A percentile compares a stretch with the other conserved stretches of the same genome.
Conservation (phyloP, 371 early-diverging fungal genomes). For the Mucor velutinosus region DNA sequence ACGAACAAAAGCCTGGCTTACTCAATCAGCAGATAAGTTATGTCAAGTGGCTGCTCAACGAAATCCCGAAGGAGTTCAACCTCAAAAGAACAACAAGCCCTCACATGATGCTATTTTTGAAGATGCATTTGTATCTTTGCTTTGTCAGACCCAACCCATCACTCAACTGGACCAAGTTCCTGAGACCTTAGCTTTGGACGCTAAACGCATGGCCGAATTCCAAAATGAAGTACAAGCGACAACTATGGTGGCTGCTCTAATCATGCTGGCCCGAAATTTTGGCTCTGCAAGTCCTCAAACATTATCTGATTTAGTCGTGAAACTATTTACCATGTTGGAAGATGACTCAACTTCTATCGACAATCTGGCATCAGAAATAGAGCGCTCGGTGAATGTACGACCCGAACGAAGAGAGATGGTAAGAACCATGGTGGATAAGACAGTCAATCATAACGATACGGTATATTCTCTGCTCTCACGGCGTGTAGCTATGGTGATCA, state of each 20-base stretch:
- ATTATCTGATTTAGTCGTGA: conserved; percentile 43
- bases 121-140: conserved; percentile 63
- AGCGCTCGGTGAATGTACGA: conserved; percentile 21
- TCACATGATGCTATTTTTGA: conserved; percentile 47
- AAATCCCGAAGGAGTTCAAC: conserved; percentile 64
- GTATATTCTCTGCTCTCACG: conserved; percentile 68
- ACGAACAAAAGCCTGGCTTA: conserved; percentile 63
- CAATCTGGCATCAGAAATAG: conserved; percentile 48
- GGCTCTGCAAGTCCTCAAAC: conserved; percentile 28
- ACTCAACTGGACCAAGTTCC: conserved; percentile 42
- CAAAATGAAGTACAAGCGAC: conserved; percentile 72
- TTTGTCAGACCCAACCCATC: conserved; percentile 40
- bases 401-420: conserved; percentile 53
- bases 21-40: conserved; percentile 32
- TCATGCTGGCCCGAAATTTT: conserved; percentile 72
- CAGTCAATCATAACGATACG: conserved; percentile 67
- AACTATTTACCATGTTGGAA: conserved; percentile 56
- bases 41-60: conserved; percentile 50
- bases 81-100: conserved; percentile 41
- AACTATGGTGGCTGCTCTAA: conserved; percentile 66
- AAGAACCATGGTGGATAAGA: conserved; percentile 72
- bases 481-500: conserved; percentile 57
- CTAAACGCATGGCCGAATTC: conserved; percentile 55
- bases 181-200: conserved; percentile 74
- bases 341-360: conserved; percentile 56